These are phyloP conservation scores for Larix kaempferi DNA, from an alignment of 75 land plant species.

Conservation along the genomic window DNA sequence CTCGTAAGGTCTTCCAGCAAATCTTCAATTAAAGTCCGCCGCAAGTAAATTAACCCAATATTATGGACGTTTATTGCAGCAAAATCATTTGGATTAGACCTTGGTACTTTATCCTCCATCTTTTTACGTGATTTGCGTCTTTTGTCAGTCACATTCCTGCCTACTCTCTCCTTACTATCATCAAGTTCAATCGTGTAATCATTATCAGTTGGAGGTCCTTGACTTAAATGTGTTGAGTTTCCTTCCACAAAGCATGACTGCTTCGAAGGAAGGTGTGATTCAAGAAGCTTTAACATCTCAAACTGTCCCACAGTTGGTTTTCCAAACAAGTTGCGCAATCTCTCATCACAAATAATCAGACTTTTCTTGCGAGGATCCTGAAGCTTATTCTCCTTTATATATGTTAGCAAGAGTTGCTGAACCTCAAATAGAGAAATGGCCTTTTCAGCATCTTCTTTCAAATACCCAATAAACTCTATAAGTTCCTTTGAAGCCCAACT, in stretches of 20 bases:
- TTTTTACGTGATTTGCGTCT: slow-evolving; percentile 57
- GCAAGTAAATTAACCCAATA: slow-evolving; percentile 68
- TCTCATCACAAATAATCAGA: slow-evolving; percentile 84
- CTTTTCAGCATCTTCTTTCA: slow-evolving; percentile 74
- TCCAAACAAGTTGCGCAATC: slow-evolving; percentile 71
- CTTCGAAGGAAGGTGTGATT: slow-evolving; percentile 63
- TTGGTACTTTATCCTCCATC: slow-evolving; percentile 34
- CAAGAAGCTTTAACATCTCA: slow-evolving; percentile 96
- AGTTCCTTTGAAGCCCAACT: slow-evolving; percentile 97
- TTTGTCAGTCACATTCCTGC: slow-evolving; percentile 29
- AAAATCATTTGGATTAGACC: slow-evolving; percentile 67
- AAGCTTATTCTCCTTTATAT: slow-evolving; percentile 78
- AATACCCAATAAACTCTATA: slow-evolving; percentile 66
- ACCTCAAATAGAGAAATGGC: slow-evolving; percentile 57
- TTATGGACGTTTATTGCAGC: slow-evolving; percentile 92
- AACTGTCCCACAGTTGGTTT: slow-evolving; percentile 86
- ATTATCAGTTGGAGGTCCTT: slow-evolving; percentile 40
- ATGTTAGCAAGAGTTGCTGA: slow-evolving; percentile 71
- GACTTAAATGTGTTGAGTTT: slow-evolving; percentile 28
- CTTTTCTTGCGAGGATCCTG: slow-evolving; percentile 83
- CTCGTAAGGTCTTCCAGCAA: slow-evolving; percentile 57
- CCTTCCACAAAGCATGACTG: slow-evolving; percentile 23
- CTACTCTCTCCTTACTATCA: slow-evolving; percentile 34
- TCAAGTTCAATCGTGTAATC: slow-evolving; percentile 30
- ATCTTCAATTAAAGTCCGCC: slow-evolving; percentile 79